phyloP scores from a whole-genome alignment of 768 basidiomycete genomes.

The Lactarius indigo region DNA sequence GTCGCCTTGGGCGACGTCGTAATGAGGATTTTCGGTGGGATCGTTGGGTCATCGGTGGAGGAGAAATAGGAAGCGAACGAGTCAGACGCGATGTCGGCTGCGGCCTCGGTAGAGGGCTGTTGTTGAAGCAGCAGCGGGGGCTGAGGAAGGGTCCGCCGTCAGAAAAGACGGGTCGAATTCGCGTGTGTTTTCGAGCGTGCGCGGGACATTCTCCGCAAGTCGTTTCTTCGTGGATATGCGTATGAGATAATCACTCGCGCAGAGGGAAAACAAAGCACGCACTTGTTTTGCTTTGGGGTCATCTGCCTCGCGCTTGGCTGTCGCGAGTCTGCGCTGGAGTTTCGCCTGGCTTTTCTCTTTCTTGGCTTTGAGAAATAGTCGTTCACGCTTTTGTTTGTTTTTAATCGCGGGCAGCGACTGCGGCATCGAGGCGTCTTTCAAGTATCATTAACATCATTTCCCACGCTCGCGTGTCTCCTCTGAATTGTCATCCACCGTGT shows the following conservation, averaged over 20 bases:
- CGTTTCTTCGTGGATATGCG: conserved; percentile 55
- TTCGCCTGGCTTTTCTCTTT: conserved; percentile 77
- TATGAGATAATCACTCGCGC: not conserved
- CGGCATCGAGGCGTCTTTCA: conserved; percentile 38
- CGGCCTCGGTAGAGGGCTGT: conserved; percentile 49
- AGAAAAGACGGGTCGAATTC: conserved; percentile 73
- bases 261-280: conserved; percentile 20
- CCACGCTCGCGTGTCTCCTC: conserved; percentile 2
- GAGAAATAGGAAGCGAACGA: conserved; percentile 77
- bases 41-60: conserved; percentile 57
- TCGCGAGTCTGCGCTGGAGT: conserved; percentile 73
- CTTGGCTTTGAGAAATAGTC: conserved; percentile 68
- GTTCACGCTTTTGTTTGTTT: conserved; percentile 87
- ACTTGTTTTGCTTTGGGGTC: conserved; percentile 81
- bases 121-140: conserved; percentile 30
- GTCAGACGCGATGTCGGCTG: conserved; percentile 67
- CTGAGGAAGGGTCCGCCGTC: conserved; percentile 47
- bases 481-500: conserved; percentile 1
- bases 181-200: conserved; percentile 90
- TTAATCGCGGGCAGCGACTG: conserved; percentile 56
- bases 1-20: conserved; percentile 89
- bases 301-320: conserved; percentile 69
- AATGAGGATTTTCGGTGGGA: conserved; percentile 84
- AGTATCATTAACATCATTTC: not conserved
- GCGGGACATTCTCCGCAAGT: conserved; percentile 78